phyloP scores from a whole-genome alignment of 495 filamentous ascomycete species.

The Talaromyces borbonicus region DNA sequence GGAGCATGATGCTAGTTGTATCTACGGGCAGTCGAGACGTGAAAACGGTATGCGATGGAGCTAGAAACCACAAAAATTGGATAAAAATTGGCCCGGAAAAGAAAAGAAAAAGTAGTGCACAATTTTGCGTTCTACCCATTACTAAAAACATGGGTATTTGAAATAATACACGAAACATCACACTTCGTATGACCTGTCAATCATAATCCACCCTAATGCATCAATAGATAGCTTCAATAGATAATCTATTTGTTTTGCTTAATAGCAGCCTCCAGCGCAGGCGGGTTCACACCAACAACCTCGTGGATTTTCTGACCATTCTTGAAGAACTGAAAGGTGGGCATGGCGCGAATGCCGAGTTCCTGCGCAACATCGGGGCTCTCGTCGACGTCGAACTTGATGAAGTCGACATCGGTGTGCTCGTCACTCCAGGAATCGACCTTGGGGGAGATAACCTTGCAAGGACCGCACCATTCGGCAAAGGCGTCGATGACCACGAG shows the following conservation, averaged over 20 bases:
- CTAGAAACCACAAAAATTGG: too few relatives aligned
- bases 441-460: constrained; percentile 76
- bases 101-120: too few relatives aligned
- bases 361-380: constrained; percentile 66
- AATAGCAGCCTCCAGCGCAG: constrained; percentile 48
- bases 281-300: constrained; percentile 74
- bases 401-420: constrained; percentile 55
- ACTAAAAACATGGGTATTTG: too few relatives aligned
- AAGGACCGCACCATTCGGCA: constrained; percentile 91
- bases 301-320: constrained; percentile 52
- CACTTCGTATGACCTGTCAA: too few relatives aligned
- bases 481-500: constrained; percentile 78
- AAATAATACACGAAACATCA: too few relatives aligned
- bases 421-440: constrained; percentile 53
- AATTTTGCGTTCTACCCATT: too few relatives aligned
- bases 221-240: neutral
- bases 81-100: too few relatives aligned
- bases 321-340: constrained; percentile 84
- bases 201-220: neutral
- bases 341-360: constrained; percentile 87
- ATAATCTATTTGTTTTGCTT: constrained; percentile 9
- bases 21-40: too few relatives aligned
- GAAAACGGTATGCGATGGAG: too few relatives aligned
- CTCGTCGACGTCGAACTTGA: constrained; percentile 89
- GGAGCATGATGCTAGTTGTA: neutral